These are phyloP conservation scores for Vaccinium corymbosum DNA, from an alignment of 148 eudicot genomes.

Conservation along the genomic window DNA sequence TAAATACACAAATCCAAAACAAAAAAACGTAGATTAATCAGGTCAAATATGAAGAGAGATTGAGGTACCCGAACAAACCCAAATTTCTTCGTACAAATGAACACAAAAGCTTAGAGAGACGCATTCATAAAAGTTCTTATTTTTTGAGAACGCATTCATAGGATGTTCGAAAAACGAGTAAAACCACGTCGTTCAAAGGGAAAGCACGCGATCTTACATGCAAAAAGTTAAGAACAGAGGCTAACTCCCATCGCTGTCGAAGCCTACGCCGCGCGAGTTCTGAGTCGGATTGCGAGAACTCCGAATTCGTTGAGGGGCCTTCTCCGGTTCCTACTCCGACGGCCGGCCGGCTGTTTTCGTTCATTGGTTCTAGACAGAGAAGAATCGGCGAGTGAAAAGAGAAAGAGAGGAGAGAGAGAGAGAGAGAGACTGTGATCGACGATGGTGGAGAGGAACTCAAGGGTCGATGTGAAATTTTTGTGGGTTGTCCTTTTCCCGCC, in stretches of 20 bases:
- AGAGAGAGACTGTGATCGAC: neutral
- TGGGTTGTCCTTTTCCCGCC: slow-evolving; percentile 15
- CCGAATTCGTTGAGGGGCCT: neutral
- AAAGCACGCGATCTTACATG: slow-evolving; percentile 31
- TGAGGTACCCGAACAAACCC: neutral
- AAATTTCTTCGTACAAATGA: neutral
- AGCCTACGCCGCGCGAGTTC: slow-evolving; percentile 37
- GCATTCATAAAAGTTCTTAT: neutral
- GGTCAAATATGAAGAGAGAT: neutral
- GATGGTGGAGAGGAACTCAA: neutral
- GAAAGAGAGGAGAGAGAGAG: slow-evolving; percentile 16
- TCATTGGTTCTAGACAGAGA: slow-evolving; percentile 13
- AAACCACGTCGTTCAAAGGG: neutral
- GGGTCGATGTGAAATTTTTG: slow-evolving; percentile 14
- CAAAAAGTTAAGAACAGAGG: slow-evolving; percentile 65
- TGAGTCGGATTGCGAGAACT: slow-evolving; percentile 6
- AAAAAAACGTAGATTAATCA: neutral
- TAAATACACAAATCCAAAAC: neutral
- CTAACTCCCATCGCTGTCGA: slow-evolving; percentile 73
- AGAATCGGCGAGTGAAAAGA: neutral
- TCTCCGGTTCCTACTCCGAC: slow-evolving; percentile 19
- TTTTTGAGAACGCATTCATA: no score
- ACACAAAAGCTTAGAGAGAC: neutral
- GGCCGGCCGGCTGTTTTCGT: slow-evolving; percentile 17
- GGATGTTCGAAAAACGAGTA: neutral